Evolutionary conservation across 139 green algal genomes (phyloP), one percentile per base, ranked within the genome.

Genomic region (Micractinium conductrix): DNA sequence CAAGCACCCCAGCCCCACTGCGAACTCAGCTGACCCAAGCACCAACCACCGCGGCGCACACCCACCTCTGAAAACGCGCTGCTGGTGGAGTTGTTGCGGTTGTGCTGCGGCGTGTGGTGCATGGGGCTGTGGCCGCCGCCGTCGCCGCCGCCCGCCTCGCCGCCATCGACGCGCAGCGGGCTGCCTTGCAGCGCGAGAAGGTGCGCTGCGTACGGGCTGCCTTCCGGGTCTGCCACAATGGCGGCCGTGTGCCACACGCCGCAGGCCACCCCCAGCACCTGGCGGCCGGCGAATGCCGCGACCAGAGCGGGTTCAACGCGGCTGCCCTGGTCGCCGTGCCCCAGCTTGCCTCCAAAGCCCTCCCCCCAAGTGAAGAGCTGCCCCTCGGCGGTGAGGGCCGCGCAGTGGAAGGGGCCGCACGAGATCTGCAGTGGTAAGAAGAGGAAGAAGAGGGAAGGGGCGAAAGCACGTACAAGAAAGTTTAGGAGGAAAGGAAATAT

Each of bases 191-290:
- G 75, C 21, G 30, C 19, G 35, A 37, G 2, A 74, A 40, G 7
- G 68, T 33, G 68, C 35, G n/a, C 28, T 74, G 37, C 8, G n/a
- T n/a, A n/a, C n/a, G 38, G 69, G 37, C 40, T 44, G 35, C 79
- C 79, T 35, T 85, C 79, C 4, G 50, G 63, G 50, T 85, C 76
- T 24, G 42, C 10, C 50, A 84, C 74, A 37, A 97, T 90, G 0
- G 94, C 96, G 1, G 96, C 96, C 22, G 94, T 98, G 90, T 99
- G 97, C 94, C 94, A 99, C 69, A 93, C 93, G 24, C 97, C 97
- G 81, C 96, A 99, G 44, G 93, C 90, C 0, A 96, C 96, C 40
- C 78, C 55, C 0, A 91, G 62, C 0, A 97, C 92, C 9, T 73
- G 79, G 38, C 83, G 28, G 22, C 82, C 86, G 38, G 84, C 74